phyloP scores from a whole-genome alignment of 139 green algal species.

The Picochlorum sp. region DNA sequence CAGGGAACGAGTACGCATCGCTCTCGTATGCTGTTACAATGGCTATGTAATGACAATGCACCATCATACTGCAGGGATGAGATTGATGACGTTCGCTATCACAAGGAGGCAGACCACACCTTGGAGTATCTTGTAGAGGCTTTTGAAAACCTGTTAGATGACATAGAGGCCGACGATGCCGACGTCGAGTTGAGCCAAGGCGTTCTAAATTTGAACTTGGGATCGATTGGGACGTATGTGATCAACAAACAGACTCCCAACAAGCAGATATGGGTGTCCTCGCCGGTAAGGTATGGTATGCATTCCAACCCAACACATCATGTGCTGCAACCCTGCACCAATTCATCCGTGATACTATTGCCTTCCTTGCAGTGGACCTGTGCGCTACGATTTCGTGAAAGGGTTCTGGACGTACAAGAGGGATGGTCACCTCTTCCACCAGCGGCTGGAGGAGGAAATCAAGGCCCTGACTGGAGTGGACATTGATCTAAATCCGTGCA shows the following conservation, averaged over 20 bases:
- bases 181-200: slow-evolving; percentile 76
- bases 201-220: slow-evolving; percentile 73
- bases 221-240: slow-evolving; percentile 82
- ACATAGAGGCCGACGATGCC: slow-evolving; percentile 28
- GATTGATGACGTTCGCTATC: slow-evolving; percentile 40
- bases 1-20: too few relatives aligned
- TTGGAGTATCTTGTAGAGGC: slow-evolving; percentile 52
- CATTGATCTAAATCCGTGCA: slow-evolving; percentile 24
- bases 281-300: slow-evolving; percentile 48
- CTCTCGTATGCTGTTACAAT: too few relatives aligned
- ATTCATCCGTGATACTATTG: background rate
- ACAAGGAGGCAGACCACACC: slow-evolving; percentile 41
- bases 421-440: slow-evolving; percentile 54
- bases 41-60: background rate
- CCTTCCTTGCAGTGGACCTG: slow-evolving; percentile 25
- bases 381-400: slow-evolving; percentile 44
- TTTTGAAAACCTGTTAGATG: slow-evolving; percentile 55
- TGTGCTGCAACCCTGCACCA: too few relatives aligned
- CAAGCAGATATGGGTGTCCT: slow-evolving; percentile 93
- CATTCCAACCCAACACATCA: background rate
- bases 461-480: slow-evolving; percentile 34
- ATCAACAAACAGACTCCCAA: slow-evolving; percentile 98
- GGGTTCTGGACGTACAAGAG: slow-evolving; percentile 67
- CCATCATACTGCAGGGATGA: background rate
- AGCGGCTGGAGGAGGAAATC: slow-evolving; percentile 57